A percentile compares a stretch with the other conserved stretches of the same genome.
Conservation (phyloP, 1,284 basidiomycete genomes). For the Earliella scabrosa region DNA sequence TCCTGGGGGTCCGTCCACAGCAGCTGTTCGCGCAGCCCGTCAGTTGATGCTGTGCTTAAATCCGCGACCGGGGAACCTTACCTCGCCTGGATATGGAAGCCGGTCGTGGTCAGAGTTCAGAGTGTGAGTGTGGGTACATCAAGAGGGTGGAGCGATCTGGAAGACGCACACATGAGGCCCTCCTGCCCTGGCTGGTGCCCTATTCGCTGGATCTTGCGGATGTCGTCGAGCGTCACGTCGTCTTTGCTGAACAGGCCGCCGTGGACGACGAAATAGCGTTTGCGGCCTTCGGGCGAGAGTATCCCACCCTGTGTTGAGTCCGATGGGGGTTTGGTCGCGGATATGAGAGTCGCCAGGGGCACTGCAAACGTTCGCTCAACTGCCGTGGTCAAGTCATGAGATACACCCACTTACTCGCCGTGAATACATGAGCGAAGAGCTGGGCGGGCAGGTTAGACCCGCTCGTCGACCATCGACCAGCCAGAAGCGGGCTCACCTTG, state of each 20-base stretch:
- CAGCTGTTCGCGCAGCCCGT: conserved; percentile 41
- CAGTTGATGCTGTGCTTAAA: neutral
- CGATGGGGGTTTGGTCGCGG: conserved; percentile 67
- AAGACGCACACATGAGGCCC: conserved; percentile 87
- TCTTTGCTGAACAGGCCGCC: conserved; percentile 97
- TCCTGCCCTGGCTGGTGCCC: conserved; percentile 93
- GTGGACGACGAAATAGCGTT: conserved; percentile 96
- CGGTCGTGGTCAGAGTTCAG: neutral
- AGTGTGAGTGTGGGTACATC: neutral
- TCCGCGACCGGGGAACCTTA: conserved; percentile 32
- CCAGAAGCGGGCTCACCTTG: conserved; percentile 51
- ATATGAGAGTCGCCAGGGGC: conserved; percentile 88
- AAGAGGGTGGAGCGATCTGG: neutral
- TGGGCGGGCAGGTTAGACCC: conserved; percentile 36
- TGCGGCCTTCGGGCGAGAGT: conserved; percentile 81
- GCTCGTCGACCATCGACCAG: neutral
- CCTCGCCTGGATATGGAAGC: conserved; percentile 51
- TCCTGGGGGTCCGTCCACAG: conserved; percentile 98
- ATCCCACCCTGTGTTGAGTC: conserved; percentile 56
- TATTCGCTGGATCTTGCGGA: conserved; percentile 86
- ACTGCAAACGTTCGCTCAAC: conserved; percentile 50
- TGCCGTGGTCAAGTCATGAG: neutral
- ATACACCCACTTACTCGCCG: conserved; percentile 64
- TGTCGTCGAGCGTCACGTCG: conserved; percentile 90
- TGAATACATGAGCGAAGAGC: conserved; percentile 93